Conservation (phyloP, 2,329 filamentous ascomycete genomes). For the Emmonsiellopsis sp. region DNA sequence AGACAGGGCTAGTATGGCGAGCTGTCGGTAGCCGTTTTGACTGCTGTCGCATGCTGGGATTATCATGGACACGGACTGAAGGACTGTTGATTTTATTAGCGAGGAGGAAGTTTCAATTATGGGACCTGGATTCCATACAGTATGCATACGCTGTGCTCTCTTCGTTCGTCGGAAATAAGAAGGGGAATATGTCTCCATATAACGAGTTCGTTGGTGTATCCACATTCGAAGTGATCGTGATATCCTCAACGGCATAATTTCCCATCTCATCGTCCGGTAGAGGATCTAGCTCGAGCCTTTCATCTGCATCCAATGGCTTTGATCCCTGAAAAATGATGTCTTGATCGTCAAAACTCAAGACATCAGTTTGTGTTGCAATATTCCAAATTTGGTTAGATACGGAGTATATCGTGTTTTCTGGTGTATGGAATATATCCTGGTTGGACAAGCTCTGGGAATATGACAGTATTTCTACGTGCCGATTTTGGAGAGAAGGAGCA, state of each 20-base stretch:
- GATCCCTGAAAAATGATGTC: not conserved
- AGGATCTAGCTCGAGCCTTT: not conserved
- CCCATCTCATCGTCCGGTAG: no score
- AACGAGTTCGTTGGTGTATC: not conserved
- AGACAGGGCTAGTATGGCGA: not conserved
- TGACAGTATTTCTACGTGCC: no score
- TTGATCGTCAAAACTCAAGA: not conserved
- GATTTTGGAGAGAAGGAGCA: no score
- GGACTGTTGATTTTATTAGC: not conserved
- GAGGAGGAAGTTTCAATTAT: not conserved
- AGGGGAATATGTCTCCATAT: not conserved
- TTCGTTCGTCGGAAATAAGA: not conserved
- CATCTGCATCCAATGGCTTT: not conserved
- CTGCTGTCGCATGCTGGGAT: conserved; percentile 1
- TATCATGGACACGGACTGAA: conserved; percentile 1
- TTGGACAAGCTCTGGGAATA: no score
- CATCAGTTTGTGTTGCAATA: not conserved
- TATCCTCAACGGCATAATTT: not conserved
- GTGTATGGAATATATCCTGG: not conserved
- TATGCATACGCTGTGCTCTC: not conserved
- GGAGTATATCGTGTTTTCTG: not conserved
- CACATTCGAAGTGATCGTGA: not conserved
- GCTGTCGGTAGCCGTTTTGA: conserved; percentile 2
- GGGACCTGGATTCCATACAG: not conserved
- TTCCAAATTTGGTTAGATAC: not conserved